Percentiles rank a stretch among this genome's conserved stretches.
phyloP scores from a whole-genome alignment of 257 asterid species.

The Coffea eugenioides region DNA sequence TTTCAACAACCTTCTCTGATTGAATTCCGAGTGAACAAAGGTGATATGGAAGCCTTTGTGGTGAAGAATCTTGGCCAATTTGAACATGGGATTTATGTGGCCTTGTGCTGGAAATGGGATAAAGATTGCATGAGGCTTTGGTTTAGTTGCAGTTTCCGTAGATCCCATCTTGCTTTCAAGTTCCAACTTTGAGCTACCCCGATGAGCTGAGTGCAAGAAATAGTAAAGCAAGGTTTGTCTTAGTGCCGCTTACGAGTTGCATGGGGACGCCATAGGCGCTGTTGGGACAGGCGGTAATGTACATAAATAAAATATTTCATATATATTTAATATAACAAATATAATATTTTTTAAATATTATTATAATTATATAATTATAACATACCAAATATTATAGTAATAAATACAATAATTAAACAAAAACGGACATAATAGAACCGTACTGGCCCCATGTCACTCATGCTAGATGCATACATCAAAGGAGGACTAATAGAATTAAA shows the following conservation, averaged over 20 bases:
- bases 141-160: background rate
- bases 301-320: background rate
- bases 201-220: background rate
- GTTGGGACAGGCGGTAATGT: too few relatives aligned
- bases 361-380: too few relatives aligned
- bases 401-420: too few relatives aligned
- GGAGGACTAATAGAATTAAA: background rate
- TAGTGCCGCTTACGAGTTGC: too few relatives aligned
- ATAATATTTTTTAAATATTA: too few relatives aligned
- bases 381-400: too few relatives aligned
- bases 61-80: constrained; percentile 32
- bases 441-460: too few relatives aligned
- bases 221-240: background rate
- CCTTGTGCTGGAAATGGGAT: constrained; percentile 41
- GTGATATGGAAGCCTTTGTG: constrained; percentile 35
- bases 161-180: background rate
- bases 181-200: background rate
- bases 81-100: constrained; percentile 38
- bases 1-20: constrained; percentile 18
- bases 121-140: constrained; percentile 28
- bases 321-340: too few relatives aligned
- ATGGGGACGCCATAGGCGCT: too few relatives aligned
- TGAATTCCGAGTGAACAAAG: constrained; percentile 32
- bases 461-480: background rate
- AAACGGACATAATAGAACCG: too few relatives aligned